Conservation (phyloP, 73 alveolate species). For the Tetrahymena malaccensis region DNA sequence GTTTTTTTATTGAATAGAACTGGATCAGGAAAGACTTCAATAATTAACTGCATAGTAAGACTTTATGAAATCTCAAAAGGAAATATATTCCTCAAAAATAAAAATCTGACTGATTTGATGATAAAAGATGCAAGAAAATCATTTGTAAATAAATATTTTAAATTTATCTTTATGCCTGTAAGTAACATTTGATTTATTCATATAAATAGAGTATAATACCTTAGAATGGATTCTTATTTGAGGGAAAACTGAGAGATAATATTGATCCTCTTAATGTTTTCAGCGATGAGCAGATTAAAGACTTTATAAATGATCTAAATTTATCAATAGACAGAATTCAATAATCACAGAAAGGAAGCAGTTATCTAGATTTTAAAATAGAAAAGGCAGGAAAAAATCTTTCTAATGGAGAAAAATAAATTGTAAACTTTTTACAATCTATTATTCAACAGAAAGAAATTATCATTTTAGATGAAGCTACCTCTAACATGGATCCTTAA, state of each 20-base stretch:
- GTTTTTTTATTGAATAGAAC: background rate
- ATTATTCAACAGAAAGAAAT: constrained; percentile 1
- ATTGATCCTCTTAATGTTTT: background rate
- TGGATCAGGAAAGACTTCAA: constrained; percentile 34
- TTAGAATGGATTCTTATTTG: constrained; percentile 13
- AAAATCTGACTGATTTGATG: background rate
- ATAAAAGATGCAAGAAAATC: background rate
- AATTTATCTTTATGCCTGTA: background rate
- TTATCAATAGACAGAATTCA: background rate
- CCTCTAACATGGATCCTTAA: constrained; percentile 32
- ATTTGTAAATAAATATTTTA: background rate
- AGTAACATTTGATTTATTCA: background rate
- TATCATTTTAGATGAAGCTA: constrained; percentile 11
- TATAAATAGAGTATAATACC: constrained; percentile 3
- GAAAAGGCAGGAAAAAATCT: constrained; percentile 13
- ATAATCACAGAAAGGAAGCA: background rate
- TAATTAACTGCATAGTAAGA: background rate
- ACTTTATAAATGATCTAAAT: background rate
- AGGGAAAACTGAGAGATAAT: constrained; percentile 19
- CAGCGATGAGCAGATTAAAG: background rate
- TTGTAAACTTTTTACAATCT: background rate
- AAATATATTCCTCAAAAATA: background rate
- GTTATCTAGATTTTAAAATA: background rate
- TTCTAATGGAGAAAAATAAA: constrained; percentile 25
- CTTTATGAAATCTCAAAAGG: background rate